These are phyloP conservation scores for Dictyostelium capitatum DNA, from an alignment of 78 protist species.

Conservation along the genomic window DNA sequence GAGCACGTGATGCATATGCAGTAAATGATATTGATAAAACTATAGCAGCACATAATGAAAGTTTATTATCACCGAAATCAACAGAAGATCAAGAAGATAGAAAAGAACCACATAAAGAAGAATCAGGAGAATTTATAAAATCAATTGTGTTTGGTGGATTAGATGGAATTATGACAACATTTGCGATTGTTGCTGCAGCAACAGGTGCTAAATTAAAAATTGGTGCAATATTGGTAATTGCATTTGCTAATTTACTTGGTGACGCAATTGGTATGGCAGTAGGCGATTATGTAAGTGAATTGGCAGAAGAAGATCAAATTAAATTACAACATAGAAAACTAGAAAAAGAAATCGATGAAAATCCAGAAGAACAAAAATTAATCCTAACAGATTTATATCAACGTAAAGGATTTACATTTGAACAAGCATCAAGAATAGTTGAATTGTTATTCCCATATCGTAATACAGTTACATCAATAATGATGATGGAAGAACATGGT, in stretches of 20 bases:
- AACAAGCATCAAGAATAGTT: slow-evolving; percentile 80
- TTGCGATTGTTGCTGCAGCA: slow-evolving; percentile 92
- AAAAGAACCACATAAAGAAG: slow-evolving; percentile 78
- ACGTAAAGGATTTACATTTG: slow-evolving; percentile 80
- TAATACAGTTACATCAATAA: slow-evolving; percentile 38
- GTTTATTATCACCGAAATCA: not conserved
- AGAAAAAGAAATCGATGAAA: slow-evolving; percentile 77
- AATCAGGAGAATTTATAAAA: slow-evolving; percentile 84
- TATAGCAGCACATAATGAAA: slow-evolving; percentile 17
- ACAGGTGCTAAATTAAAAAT: slow-evolving; percentile 84
- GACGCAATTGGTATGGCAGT: slow-evolving; percentile 94
- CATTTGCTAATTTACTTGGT: slow-evolving; percentile 91
- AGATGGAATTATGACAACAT: slow-evolving; percentile 93
- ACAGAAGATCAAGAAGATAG: slow-evolving; percentile 50
- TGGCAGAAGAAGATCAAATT: slow-evolving; percentile 85
- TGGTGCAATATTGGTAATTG: slow-evolving; percentile 86
- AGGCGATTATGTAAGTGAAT: slow-evolving; percentile 87
- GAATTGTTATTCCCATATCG: slow-evolving; percentile 69
- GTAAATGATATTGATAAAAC: slow-evolving; percentile 46
- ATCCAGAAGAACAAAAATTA: slow-evolving; percentile 76
- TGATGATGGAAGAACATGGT: slow-evolving; percentile 80
- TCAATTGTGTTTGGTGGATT: slow-evolving; percentile 90
- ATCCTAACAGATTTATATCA: slow-evolving; percentile 85
- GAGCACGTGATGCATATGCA: slow-evolving; percentile 54
- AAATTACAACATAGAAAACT: slow-evolving; percentile 76